Evolutionary conservation across 2,329 filamentous ascomycete genomes (phyloP), one percentile per base, ranked within the genome.

Genomic region (Scedosporium apiospermum): DNA sequence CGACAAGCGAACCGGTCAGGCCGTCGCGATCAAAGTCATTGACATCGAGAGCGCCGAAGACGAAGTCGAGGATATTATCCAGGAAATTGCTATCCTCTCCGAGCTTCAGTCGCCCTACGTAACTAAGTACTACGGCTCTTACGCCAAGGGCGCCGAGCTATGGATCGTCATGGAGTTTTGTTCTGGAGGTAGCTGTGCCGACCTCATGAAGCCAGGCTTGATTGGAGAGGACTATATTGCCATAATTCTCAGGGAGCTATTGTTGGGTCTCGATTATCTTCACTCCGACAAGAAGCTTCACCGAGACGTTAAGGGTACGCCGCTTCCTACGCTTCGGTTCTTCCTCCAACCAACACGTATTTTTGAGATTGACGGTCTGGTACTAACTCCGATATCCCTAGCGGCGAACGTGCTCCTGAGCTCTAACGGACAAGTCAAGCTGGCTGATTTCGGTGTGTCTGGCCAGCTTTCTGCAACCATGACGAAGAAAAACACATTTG

Each of bases 101-200:
- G 93, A 96, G 76, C 85, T 99, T 67, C 91, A 96, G 76, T 98
- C 93, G 18, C 92, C 92, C 18, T 96, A 96, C 72, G 93, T 98
- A 65, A 99, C 95, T 46, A 95, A 96, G 75, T 99, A 99, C 80
- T 92, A 96, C 77, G 95, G 95, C 67, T 97, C 93, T 63, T 98
- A 95, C 72, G 86, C 96, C 68, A 96, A 96, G 71, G 95, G 93
- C 26, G 95, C 93, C 2, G 91, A 98, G 77, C 78, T 99, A 70
- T 99, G 95, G 95, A 99, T 99, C 69, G 92, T 98, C 74, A 99
- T 99, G 95, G 95, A 99, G 75, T 99, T 95, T 71, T 99, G 95
- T 76, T 93, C 93, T 1, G 95, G 95, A 23, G 95, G 95, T 4
- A 98, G 93, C 76, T 98, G 95, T 72, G 92, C 91, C 58, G 95